A percentile compares a stretch with the other conserved stretches of the same genome.
Conservation (phyloP, 371 early-diverging fungal genomes). For the Syncephalastrum racemosum region DNA sequence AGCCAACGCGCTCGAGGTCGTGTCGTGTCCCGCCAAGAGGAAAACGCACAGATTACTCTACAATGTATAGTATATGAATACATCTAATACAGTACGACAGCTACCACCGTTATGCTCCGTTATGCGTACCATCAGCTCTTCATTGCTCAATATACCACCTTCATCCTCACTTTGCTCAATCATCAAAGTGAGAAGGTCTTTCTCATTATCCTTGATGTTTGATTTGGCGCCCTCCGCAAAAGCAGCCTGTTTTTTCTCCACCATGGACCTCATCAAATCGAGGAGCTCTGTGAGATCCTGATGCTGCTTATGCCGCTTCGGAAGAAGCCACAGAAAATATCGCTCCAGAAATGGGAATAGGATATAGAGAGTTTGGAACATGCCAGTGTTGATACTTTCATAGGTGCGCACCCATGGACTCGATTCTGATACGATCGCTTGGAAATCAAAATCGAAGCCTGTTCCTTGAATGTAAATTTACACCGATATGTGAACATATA, state of each 20-base stretch:
- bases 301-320: constrained; percentile 28
- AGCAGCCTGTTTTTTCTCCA: constrained; percentile 28
- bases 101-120: constrained; percentile 31
- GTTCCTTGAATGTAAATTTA: too few relatives aligned
- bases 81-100: neutral
- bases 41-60: constrained; percentile 27
- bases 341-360: constrained; percentile 47
- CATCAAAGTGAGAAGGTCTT: constrained; percentile 50
- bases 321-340: constrained; percentile 21
- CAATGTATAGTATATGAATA: constrained; percentile 1
- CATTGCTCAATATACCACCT: constrained; percentile 11
- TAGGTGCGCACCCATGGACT: too few relatives aligned
- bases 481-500: too few relatives aligned
- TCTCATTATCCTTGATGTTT: constrained; percentile 18
- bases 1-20: constrained; percentile 19
- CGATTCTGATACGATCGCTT: too few relatives aligned
- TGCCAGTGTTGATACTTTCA: too few relatives aligned
- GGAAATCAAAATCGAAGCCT: too few relatives aligned
- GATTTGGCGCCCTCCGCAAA: constrained; percentile 12
- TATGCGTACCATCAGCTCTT: constrained; percentile 19
- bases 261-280: constrained; percentile 30
- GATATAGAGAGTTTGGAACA: constrained; percentile 27
- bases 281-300: constrained; percentile 18
- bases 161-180: constrained; percentile 23
- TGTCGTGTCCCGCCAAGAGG: constrained; percentile 23